Base-by-base conservation (phyloP, 306 rosid genomes). In the Lathyrus sativus region DNA sequence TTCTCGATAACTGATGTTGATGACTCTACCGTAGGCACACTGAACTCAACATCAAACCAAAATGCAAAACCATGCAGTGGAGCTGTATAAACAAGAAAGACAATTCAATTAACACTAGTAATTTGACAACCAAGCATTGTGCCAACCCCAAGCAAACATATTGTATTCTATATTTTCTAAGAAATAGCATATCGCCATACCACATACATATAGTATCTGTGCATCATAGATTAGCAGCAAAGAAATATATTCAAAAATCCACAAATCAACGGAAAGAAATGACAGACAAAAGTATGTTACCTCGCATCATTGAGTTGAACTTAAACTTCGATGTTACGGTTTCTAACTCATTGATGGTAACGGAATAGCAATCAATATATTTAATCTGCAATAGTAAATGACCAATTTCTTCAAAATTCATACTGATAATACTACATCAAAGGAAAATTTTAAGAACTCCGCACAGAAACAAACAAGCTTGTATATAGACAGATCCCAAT, bases 251-350 rank as follows among this genome's bases (percentile, higher is more conserved):
- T 46, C 65, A 66, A 44, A 5, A 11, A 17, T 49, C 62, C 19
- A 24, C 39, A 59, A 37, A 62, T 54, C 49, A 72, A 37, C 2
- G 42, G 62, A 74, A 17, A 37, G 46, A 37, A 71, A 73, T 33
- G 62, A 59, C 13, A 69, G 11, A 44, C 61, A 56, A 2, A 35
- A 71, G 74, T 43, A 64, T 60, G 55, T 71, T 85, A 93, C 99
- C 99, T 82, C 99, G 89, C 97, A 93, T 90, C 96, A 93, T 93
- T 33, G 99, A 93, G 63, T 88, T 93, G 89, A 93, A 90, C 73
- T 79, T 81, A 80, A 76, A 90, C 67, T 74, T 79, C 59, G 91
- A 66, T 38, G 91, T 79, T 61, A 93, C 95, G 63, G 89, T 76
- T 76, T 93, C 95, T 53, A 93, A 90, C 84, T 93, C 99, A 8